Evolutionary conservation across 2,329 filamentous ascomycete species (phyloP).

Genomic region (Penicillium glabrum): DNA sequence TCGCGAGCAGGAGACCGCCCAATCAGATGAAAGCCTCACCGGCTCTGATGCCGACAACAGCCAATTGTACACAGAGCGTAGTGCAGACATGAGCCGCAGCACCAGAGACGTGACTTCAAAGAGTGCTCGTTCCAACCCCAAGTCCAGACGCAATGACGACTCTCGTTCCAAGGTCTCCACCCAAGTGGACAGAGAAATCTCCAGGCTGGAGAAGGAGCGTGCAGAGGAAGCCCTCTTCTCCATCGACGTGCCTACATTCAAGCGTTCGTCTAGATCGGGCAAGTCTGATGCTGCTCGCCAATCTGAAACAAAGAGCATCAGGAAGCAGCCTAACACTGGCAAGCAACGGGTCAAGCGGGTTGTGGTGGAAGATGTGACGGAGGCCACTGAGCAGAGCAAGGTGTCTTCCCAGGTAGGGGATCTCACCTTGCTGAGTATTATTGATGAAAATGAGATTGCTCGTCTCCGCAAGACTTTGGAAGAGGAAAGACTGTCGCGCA

Average conservation of each 20-base stretch:
- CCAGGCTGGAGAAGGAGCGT: slow-evolving; percentile 36
- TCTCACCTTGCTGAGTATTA: slow-evolving; percentile 56
- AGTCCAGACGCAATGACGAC: slow-evolving; percentile 26
- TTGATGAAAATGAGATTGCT: slow-evolving; percentile 54
- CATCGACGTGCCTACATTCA: slow-evolving; percentile 30
- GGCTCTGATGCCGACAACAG: slow-evolving; percentile 31
- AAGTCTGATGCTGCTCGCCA: slow-evolving; percentile 18
- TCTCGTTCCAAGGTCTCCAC: slow-evolving; percentile 31
- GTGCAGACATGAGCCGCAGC: slow-evolving; percentile 27
- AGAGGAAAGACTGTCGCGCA: slow-evolving; percentile 51
- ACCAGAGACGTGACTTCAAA: slow-evolving; percentile 31
- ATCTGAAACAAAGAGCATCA: slow-evolving; percentile 21
- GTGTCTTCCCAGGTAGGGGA: slow-evolving; percentile 35
- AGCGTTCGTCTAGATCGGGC: slow-evolving; percentile 23
- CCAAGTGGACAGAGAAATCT: slow-evolving; percentile 39
- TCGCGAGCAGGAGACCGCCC: slow-evolving; percentile 29
- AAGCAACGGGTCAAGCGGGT: slow-evolving; percentile 43
- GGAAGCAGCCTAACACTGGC: slow-evolving; percentile 37
- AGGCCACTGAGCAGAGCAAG: slow-evolving; percentile 30
- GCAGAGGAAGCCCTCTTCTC: slow-evolving; percentile 41
- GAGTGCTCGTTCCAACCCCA: slow-evolving; percentile 28
- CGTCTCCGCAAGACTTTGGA: slow-evolving; percentile 57
- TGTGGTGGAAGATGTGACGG: slow-evolving; percentile 35
- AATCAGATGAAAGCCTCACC: slow-evolving; percentile 27
- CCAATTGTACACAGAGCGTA: slow-evolving; percentile 32